phyloP scores from a whole-genome alignment of 208 protist genomes.

The Leishmania tarentolae region DNA sequence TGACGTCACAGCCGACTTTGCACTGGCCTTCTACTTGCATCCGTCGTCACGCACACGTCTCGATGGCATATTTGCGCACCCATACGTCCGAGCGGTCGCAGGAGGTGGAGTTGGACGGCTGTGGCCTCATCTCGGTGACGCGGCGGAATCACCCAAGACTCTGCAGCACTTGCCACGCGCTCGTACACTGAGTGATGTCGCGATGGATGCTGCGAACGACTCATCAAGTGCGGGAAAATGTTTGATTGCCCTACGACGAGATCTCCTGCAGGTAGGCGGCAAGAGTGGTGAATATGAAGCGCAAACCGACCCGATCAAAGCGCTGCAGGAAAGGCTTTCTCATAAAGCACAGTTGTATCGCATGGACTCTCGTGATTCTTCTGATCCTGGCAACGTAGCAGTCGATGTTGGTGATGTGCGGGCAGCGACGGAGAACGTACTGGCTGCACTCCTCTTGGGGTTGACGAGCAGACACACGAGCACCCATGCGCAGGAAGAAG shows the following conservation, averaged over 20 bases:
- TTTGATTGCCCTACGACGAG: conserved; percentile 14
- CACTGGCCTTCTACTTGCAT: conserved; percentile 20
- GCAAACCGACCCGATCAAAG: not conserved
- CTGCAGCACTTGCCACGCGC: not conserved
- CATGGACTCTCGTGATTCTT: not conserved
- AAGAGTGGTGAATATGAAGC: not conserved
- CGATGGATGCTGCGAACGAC: not conserved
- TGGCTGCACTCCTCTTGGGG: conserved; percentile 27
- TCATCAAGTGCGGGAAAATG: conserved; percentile 3
- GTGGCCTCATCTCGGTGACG: conserved; percentile 12
- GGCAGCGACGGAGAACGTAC: conserved; percentile 4
- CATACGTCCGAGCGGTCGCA: conserved; percentile 9
- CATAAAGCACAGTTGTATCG: not conserved
- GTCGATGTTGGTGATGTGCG: not conserved
- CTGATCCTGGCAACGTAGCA: not conserved
- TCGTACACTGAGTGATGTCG: conserved; percentile 14
- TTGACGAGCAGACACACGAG: not conserved
- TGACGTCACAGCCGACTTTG: conserved; percentile 14
- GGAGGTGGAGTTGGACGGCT: conserved; percentile 20
- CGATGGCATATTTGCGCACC: conserved; percentile 25
- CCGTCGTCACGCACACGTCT: conserved; percentile 11
- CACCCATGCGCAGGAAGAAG: conserved; percentile 8
- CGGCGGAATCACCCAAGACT: not conserved
- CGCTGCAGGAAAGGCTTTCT: not conserved
- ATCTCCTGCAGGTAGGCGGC: conserved; percentile 7